Base-by-base conservation (phyloP, 73 alveolate genomes). In the Halteria grandinella region DNA sequence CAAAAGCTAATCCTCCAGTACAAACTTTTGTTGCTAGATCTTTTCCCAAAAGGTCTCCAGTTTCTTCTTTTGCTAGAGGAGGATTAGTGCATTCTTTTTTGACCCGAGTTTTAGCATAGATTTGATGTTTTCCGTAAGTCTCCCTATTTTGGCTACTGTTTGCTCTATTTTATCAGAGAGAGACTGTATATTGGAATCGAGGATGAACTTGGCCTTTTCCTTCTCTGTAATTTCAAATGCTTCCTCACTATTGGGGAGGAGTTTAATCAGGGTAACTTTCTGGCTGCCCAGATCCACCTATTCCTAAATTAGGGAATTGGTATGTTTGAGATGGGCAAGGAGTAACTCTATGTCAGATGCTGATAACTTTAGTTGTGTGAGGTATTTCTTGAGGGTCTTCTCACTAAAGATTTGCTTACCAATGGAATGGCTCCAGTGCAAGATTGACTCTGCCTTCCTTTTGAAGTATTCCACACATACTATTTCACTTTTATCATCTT, bases 31-130 rank as follows among this genome's bases (percentile, higher is more conserved):
- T 23, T 28, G 18, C 23, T 48, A 29, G 5, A 66, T 50, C 17
- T 52, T 66, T 44, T 66, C 63, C 80, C 80, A 66, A 31, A 66
- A 66, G 10, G 45, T 32, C 27, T 44, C 80, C 7, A 66, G 39
- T 15, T 66, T 66, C 41, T 66, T 66, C 52, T 28, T 43, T 25
- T 66, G 18, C 4, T 52, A 15, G 39, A 66, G 45, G 1, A 66
- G 21, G 8, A 15, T 5, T 6, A 44, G 17, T 15, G 62, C 80
- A 66, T 41, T 44, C 41, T 44, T 44, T 12, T 43, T 34, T 11
- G 55, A 36, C 23, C 47, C 47, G 53, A 44, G 29, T 44, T 66
- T 6, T 1, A 66, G n/a, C 11, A 66, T 32, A 20, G 23, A 36
- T 3, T 10, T 20, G 2, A 66, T 45, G 32, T 66, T 66, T 21